Base-by-base conservation (phyloP, 2,329 filamentous ascomycete species). In the Xylariaceae sp. region DNA sequence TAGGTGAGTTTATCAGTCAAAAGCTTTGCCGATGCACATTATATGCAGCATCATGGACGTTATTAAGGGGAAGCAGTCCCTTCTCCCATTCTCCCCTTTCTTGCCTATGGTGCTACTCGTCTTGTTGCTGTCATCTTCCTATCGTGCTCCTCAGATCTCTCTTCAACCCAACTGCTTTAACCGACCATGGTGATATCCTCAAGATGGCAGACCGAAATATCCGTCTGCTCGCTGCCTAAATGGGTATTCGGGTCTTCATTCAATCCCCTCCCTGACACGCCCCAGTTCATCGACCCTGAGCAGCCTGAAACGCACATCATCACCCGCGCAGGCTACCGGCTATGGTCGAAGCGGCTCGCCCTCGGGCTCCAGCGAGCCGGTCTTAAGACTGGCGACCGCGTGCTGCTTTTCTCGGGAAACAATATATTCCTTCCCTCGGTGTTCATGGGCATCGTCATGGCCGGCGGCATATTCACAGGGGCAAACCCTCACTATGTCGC, bases 401-500 rank as follows among this genome's bases (percentile, higher is more conserved):
- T 93, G 3, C 75, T 93, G 51, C 75, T 93, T 17, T 92, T 88
- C 73, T 87, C 87, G 0, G 82, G 85, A 18, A 93, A 92, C 73
- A 86, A 82, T 65, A 73, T 93, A 11, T 90, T 88, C 75, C 90
- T 87, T 69, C 87, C 89, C 0, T 77, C 83, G 0, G 77, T 89
- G 1, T 83, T 92, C 56, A 78, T 91, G 72, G 89, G 89, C 13
- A 79, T 88, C 17, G 78, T 91, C 54, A 91, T 91, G 84, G 88
- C 89, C 0, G 88, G 88, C 3, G 88, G 88, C 1, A 77, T 93
- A 56, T 93, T 93, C 75, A 88, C 86, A 0, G 89, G 88, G 30
- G 88, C 88, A 1, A 91, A 90, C 62, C 88, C 88, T 0, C 80
- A 78, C 4, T 91, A 85, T 65, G 85, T 89, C 0, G 76, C 83